Evolutionary conservation across 2,329 filamentous ascomycete species (phyloP).

Genomic region (Diaporthe velutina): DNA sequence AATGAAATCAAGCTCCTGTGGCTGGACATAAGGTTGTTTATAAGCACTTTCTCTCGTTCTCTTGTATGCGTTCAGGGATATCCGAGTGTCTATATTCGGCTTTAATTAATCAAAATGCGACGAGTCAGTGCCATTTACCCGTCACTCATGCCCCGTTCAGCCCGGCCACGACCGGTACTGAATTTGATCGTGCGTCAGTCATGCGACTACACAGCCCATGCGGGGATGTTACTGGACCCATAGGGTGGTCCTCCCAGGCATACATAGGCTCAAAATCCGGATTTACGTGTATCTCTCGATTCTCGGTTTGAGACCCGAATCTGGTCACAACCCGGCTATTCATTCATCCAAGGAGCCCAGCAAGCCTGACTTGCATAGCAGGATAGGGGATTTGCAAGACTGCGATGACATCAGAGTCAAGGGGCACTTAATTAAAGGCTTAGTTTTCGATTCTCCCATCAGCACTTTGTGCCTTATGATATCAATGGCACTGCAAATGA

Average conservation of each 20-base stretch:
- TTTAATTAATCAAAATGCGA: background rate
- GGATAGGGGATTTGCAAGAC: too few species aligned
- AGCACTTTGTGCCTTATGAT: background rate
- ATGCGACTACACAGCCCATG: conserved; percentile 18
- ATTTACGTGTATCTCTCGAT: background rate
- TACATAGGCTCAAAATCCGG: background rate
- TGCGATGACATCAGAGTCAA: background rate
- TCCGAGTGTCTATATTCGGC: conserved; percentile 2
- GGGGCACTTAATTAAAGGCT: background rate
- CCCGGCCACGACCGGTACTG: conserved; percentile 7
- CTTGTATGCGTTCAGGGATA: background rate
- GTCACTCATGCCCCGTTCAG: background rate
- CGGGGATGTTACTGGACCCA: conserved; percentile 13
- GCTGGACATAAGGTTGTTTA: background rate
- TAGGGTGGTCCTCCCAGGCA: background rate
- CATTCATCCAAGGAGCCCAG: background rate
- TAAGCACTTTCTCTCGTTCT: background rate
- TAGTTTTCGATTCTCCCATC: background rate
- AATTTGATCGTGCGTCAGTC: background rate
- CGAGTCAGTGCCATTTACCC: conserved; percentile 19
- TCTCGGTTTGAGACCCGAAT: background rate
- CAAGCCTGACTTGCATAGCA: background rate
- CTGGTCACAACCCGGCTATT: background rate
- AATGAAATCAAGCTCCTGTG: background rate
- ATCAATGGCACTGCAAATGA: background rate